These are phyloP conservation scores for Vigna radiata DNA, from an alignment of 306 rosid genomes.

Conservation along the genomic window DNA sequence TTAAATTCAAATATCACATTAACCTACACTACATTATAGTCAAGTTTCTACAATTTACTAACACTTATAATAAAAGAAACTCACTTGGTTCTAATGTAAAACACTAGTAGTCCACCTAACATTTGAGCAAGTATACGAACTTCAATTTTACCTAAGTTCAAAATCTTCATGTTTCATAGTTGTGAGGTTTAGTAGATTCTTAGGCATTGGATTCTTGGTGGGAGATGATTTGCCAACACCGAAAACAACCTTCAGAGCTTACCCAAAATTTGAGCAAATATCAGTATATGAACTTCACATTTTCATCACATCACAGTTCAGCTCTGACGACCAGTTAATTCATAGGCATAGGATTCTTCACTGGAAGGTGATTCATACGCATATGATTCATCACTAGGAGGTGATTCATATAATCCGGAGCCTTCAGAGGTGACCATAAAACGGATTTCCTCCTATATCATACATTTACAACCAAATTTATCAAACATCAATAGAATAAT, in stretches of 20 bases:
- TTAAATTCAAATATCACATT: too few relatives aligned
- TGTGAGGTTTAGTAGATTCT: conserved; percentile 47
- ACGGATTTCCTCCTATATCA: too few relatives aligned
- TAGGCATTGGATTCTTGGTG: conserved; percentile 48
- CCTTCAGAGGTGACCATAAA: conserved; percentile 47
- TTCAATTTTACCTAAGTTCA: conserved; percentile 56
- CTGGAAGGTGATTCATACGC: conserved; percentile 47
- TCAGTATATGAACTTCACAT: conserved; percentile 4
- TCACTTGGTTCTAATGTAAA: too few relatives aligned
- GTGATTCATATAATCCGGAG: conserved; percentile 45
- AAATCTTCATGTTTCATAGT: conserved; percentile 52
- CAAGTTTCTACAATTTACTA: too few relatives aligned
- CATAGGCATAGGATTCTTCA: conserved; percentile 47
- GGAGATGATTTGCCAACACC: conserved; percentile 38
- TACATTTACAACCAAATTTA: too few relatives aligned
- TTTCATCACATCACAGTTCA: conserved; percentile 65
- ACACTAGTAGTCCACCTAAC: conserved; percentile 18
- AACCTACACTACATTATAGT: too few relatives aligned
- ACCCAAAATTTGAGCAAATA: conserved; percentile 8
- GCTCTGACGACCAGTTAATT: too few relatives aligned
- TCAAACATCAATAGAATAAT: too few relatives aligned
- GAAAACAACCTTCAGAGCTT: conserved; percentile 41
- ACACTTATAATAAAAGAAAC: too few relatives aligned
- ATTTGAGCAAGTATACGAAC: conserved; percentile 17
- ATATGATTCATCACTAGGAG: conserved; percentile 48